Evolutionary conservation across 2,329 filamentous ascomycete genomes (phyloP), one percentile per base, ranked within the genome.

Genomic region (Rhytidhysteron rufulum): DNA sequence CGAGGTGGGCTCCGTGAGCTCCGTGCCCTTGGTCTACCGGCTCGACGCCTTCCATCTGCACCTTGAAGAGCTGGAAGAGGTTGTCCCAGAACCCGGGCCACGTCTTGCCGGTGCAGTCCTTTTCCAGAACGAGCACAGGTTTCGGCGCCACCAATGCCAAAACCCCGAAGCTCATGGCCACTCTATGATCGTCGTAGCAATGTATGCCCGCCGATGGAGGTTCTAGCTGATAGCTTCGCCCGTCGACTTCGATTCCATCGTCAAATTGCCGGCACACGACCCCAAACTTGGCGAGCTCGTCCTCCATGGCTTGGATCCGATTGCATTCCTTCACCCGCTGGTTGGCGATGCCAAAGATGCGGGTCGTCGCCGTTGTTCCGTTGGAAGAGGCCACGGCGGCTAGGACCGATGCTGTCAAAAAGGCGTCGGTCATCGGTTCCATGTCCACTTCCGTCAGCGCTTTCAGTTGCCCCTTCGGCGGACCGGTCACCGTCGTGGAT

Each of bases 41-140:
- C 52, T 94, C 88, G 25, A 83, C 79, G 10, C 93, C 93, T 44
- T 83, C 78, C n/a, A 97, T 71, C 20, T 76, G 68, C 20, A 86
- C 86, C 24, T 82, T 75, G 71, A 96, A 98, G 11, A 80, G 78
- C 51, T 86, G 81, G 17, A 83, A 83, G 41, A 97, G 69, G 15
- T 83, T 81, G 65, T 98, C 93, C 93, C 93, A 98, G 88, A 93
- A 98, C 8, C 91, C 93, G 0, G 93, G 93, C 93, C 93, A 98
- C 2, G 93, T 98, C 74, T 98, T 98, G 30, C 86, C 90, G 3
- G 88, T 87, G 62, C 93, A 98, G 57, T 95, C 89, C 44, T 89
- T 85, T 63, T 98, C 93, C 2, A 87, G 77, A 37, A 98, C 82
- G 13, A 95, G 68, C 0, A 88, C 85, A 1, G 87, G 78, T 6